Base-by-base conservation (phyloP, 805 yeast genomes). In the Ogataea parapolymorpha region DNA sequence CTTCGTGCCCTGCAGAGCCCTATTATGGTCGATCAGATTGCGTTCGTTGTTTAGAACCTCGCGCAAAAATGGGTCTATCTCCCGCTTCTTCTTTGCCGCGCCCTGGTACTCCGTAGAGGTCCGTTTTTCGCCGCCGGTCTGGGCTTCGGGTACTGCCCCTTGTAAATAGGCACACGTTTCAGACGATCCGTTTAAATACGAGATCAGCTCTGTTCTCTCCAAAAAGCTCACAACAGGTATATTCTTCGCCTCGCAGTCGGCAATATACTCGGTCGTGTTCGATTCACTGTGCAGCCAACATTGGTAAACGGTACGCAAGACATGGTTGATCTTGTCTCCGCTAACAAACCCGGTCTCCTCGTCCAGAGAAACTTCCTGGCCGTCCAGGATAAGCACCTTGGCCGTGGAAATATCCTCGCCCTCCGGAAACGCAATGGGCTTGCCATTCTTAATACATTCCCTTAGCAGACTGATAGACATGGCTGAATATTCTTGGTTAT, bases 171-270 rank as follows among this genome's bases (percentile, higher is more conserved):
- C 75, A 48, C 86, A 79, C 17, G 73, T 69, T 27, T 72, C 78
- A 3, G 80, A 68, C 15, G 77, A 71, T 3, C 96, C 96, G 45
- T 74, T 75, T 37, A 91, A 71, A 89, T 93, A 90, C 23, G 86
- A 75, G 40, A 83, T 72, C 46, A 91, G 72, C 58, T 91, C 96
- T 7, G 88, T 81, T 63, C 95, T 80, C 54, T 88, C 95, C 58
- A 86, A 64, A 57, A 91, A 90, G 42, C 86, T 80, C 58, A 91
- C 75, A 48, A 86, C 86, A 2, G 79, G 71, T 25, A 91, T 72
- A 3, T 76, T 72, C 28, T 74, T 66, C 36, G 72, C 74, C 53
- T 79, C 82, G 49, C 96, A 86, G 27, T 77, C 80, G 9, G 80
- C 74, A 45, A 88, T 75, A 59, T 91, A 90, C 40, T 87, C 95